A percentile compares a stretch with the other conserved stretches of the same genome.
These are phyloP conservation scores for Fraxinus angustifolia DNA, from an alignment of 305 asterid species.

Conservation along the genomic window DNA sequence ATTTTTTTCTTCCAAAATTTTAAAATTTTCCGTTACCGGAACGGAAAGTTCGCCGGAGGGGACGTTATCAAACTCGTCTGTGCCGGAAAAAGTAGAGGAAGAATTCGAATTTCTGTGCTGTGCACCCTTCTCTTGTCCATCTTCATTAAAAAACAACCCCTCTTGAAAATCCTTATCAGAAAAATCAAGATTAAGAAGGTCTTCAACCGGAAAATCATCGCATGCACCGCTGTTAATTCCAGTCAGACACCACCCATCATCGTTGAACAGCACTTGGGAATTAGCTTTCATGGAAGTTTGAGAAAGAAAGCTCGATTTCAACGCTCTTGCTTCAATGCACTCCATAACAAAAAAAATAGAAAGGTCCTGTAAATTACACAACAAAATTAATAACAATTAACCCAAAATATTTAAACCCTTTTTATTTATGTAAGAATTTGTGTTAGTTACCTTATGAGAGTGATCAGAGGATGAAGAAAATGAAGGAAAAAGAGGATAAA, in stretches of 20 bases:
- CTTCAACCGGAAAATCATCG: constrained; percentile 92
- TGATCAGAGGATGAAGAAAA: background rate
- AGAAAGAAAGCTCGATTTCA: constrained; percentile 75
- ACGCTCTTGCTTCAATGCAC: constrained; percentile 81
- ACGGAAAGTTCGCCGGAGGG: constrained; percentile 57
- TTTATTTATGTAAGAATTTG: background rate
- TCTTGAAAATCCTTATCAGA: constrained; percentile 65
- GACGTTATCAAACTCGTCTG: constrained; percentile 57
- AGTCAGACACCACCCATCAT: constrained; percentile 67
- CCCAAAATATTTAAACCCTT: background rate
- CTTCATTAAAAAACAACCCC: constrained; percentile 29
- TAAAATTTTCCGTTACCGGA: constrained; percentile 46
- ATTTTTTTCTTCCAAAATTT: background rate
- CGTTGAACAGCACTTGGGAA: constrained; percentile 49
- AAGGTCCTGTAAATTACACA: background rate
- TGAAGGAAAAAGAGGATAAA: constrained; percentile 1
- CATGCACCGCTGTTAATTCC: constrained; percentile 43
- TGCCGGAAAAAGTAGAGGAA: constrained; percentile 47
- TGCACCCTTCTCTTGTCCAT: constrained; percentile 33
- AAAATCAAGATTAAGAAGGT: constrained; percentile 84
- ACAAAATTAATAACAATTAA: background rate
- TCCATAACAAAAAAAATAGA: constrained; percentile 42
- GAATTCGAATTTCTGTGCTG: constrained; percentile 35
- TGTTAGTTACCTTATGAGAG: constrained; percentile 26
- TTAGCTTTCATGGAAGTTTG: constrained; percentile 49